Conservation (phyloP, 768 basidiomycete genomes). For the Auricularia sp. region DNA sequence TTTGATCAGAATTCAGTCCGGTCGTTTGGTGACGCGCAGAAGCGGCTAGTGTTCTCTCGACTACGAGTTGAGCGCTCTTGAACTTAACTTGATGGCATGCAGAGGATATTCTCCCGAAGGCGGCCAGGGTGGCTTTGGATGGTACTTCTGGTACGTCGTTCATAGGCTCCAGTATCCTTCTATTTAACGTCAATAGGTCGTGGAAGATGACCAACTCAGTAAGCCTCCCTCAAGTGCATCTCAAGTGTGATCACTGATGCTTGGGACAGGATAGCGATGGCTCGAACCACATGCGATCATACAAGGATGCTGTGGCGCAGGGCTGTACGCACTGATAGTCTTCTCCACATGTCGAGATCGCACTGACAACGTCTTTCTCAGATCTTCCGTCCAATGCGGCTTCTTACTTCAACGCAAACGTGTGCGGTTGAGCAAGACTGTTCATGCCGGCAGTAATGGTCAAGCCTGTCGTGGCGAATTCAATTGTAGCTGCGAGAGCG, state of each 20-base stretch:
- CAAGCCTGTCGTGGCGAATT: too few relatives aligned
- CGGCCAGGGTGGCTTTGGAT: neutral
- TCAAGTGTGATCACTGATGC: too few relatives aligned
- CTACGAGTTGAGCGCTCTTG: too few relatives aligned
- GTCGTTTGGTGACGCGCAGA: neutral
- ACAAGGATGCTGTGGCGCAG: neutral
- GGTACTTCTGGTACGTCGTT: neutral
- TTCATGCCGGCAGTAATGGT: neutral
- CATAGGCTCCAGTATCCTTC: too few relatives aligned
- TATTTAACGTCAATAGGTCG: neutral
- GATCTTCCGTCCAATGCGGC: neutral
- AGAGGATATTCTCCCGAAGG: neutral
- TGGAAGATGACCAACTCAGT: neutral
- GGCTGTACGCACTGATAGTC: neutral
- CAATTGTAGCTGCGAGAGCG: too few relatives aligned
- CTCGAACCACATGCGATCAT: neutral
- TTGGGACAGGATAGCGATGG: neutral
- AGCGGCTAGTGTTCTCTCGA: neutral
- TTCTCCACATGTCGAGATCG: too few relatives aligned
- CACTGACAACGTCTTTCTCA: neutral
- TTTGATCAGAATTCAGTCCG: neutral
- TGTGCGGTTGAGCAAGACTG: neutral
- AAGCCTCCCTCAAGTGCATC: too few relatives aligned
- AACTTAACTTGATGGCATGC: neutral
- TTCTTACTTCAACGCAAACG: neutral